Base-by-base conservation (phyloP, 2,329 filamentous ascomycete genomes). In the Penicillium sp. region DNA sequence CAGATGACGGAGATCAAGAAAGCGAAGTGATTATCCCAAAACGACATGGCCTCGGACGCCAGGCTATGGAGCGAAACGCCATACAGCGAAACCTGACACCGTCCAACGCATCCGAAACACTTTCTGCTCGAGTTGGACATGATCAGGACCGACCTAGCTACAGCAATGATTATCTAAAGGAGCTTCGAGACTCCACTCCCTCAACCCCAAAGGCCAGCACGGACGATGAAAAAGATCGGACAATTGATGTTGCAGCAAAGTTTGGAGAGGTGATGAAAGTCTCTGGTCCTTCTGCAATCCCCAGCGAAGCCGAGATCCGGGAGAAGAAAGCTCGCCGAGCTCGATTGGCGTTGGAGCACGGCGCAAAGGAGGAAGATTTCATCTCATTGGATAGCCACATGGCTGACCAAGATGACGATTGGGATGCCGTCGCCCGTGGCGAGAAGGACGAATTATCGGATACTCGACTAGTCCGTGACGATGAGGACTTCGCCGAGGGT, bases 401-500 rank as follows among this genome's bases (percentile, higher is more conserved):
- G n/a, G 51, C 51, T 36, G 65, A 63, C 12, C 65, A 66, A 2
- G 76, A 78, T 29, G 72, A 77, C 45, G 74, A 79, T 51, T 76
- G 80, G 53, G 62, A 67, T 13, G 73, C 82, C 1, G 47, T 59
- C 26, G 57, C 36, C 67, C 80, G 2, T 74, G 78, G 47, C 74
- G 76, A 16, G 83, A 84, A 62, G 84, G 84, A 36, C 58, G 84
- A 86, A 63, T 84, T 87, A 59, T 81, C 84, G 31, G 82, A 91
- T 56, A 88, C 87, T 6, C 82, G 93, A 1, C 80, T 97, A 2
- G 82, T 91, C 6, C 83, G 81, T 39, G 91, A 96, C 31, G 93
- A 97, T 63, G 93, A 97, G 68, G 90, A 97, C 65, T 81, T 96
- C 0, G 89, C 89, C 34, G 94, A 97, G 74, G 92, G 91, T 0